phyloP scores from a whole-genome alignment of 306 rosid genomes.

The Rosa multiflora region DNA sequence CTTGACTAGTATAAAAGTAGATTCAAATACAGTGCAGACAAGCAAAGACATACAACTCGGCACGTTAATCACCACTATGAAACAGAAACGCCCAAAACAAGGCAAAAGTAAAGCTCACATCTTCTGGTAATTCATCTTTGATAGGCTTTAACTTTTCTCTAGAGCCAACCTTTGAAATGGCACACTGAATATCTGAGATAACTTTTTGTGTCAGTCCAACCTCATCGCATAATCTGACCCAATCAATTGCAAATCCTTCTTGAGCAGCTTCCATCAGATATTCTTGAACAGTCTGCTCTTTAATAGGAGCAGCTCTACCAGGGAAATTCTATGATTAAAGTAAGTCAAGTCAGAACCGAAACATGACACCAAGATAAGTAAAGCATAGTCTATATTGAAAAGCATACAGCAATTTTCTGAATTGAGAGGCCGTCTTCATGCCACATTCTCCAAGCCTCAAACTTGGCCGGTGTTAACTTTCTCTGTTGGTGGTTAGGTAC shows the following conservation, averaged over 20 bases:
- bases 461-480: slow-evolving; percentile 60
- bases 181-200: slow-evolving; percentile 51
- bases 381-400: not conserved
- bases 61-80: slow-evolving; percentile 7
- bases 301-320: slow-evolving; percentile 77
- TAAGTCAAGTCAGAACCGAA: slow-evolving; percentile 12
- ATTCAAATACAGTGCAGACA: not conserved
- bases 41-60: not conserved
- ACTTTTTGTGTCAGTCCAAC: slow-evolving; percentile 47
- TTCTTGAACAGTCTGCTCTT: slow-evolving; percentile 67
- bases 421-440: slow-evolving; percentile 68
- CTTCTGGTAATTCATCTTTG: slow-evolving; percentile 76
- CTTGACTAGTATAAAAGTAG: not conserved
- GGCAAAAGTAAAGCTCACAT: slow-evolving; percentile 48
- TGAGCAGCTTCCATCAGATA: slow-evolving; percentile 76
- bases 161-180: slow-evolving; percentile 73
- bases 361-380: slow-evolving; percentile 15
- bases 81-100: slow-evolving; percentile 4
- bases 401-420: slow-evolving; percentile 70
- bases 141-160: slow-evolving; percentile 81
- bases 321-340: slow-evolving; percentile 53
- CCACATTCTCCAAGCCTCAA: slow-evolving; percentile 90
- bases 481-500: slow-evolving; percentile 33
- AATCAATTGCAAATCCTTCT: slow-evolving; percentile 69
- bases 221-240: slow-evolving; percentile 63